These are phyloP conservation scores for Auricularia auricula-judae DNA, from an alignment of 768 basidiomycete species.

Conservation along the genomic window DNA sequence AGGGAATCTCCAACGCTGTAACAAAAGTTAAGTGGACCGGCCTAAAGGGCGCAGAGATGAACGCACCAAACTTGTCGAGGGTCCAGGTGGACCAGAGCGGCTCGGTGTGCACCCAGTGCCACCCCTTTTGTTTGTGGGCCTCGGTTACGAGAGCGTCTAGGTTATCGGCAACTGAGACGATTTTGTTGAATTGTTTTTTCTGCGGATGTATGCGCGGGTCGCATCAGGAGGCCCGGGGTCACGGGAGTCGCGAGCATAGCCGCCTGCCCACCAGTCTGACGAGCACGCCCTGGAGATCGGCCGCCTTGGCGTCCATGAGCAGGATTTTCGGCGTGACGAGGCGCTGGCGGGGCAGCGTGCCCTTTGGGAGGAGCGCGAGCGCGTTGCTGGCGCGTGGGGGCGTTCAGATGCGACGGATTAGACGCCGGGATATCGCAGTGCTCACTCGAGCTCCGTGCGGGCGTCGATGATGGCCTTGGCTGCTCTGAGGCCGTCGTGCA, in stretches of 20 bases:
- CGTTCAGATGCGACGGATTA: neutral
- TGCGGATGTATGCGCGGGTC: slow-evolving; percentile 16
- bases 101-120: slow-evolving; percentile 57
- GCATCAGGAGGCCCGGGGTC: neutral
- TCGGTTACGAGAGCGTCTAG: slow-evolving; percentile 57
- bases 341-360: slow-evolving; percentile 42
- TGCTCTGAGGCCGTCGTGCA: slow-evolving; percentile 70
- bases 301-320: slow-evolving; percentile 55
- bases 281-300: slow-evolving; percentile 46
- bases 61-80: slow-evolving; percentile 63
- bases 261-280: slow-evolving; percentile 48
- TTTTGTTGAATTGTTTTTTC: slow-evolving; percentile 61
- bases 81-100: slow-evolving; percentile 79
- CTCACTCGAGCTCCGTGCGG: slow-evolving; percentile 67
- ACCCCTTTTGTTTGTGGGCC: slow-evolving; percentile 60
- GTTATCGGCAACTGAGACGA: slow-evolving; percentile 51
- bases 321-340: slow-evolving; percentile 56
- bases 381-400: slow-evolving; percentile 35
- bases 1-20: slow-evolving; percentile 45
- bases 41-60: neutral
- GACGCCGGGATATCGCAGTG: neutral
- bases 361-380: slow-evolving; percentile 39
- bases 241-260: neutral
- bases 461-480: slow-evolving; percentile 61
- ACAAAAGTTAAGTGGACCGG: neutral